These are phyloP conservation scores for Cardamine resedifolia DNA, from an alignment of 345 rosid species.

Conservation along the genomic window DNA sequence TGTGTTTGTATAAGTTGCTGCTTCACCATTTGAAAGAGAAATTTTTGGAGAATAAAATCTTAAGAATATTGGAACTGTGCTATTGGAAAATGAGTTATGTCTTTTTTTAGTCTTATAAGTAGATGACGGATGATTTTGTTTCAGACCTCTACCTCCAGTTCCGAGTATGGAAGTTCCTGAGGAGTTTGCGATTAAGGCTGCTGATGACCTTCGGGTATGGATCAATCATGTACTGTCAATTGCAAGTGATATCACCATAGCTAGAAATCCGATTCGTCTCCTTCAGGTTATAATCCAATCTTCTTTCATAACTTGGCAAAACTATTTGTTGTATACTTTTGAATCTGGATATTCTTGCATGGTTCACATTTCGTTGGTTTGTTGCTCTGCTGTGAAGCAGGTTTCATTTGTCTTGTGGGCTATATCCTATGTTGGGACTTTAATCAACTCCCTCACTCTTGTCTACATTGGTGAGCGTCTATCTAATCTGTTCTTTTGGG, in stretches of 20 bases:
- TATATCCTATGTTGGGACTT: constrained; percentile 61
- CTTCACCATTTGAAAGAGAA: background rate
- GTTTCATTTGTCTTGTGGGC: constrained; percentile 58
- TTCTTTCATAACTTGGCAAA: background rate
- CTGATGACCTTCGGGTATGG: constrained; percentile 54
- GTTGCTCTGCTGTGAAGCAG: constrained; percentile 46
- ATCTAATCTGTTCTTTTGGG: background rate
- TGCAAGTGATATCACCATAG: constrained; percentile 70
- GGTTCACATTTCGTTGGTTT: background rate
- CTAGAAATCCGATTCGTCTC: constrained; percentile 60
- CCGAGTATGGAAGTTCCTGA: constrained; percentile 88
- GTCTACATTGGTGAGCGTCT: constrained; percentile 68
- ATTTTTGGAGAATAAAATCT: background rate
- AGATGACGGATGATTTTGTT: constrained; percentile 11
- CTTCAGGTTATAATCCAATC: constrained; percentile 50
- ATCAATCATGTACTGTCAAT: constrained; percentile 57
- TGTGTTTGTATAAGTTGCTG: constrained; percentile 5
- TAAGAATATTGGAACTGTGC: background rate
- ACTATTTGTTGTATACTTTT: background rate
- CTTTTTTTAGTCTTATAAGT: background rate
- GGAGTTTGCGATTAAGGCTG: constrained; percentile 50
- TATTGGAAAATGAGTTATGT: background rate
- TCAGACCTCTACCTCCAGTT: constrained; percentile 89
- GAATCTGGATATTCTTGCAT: background rate
- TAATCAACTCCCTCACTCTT: constrained; percentile 75